Conservation (phyloP, 768 basidiomycete species). For the Tricholoma flavovirens region DNA sequence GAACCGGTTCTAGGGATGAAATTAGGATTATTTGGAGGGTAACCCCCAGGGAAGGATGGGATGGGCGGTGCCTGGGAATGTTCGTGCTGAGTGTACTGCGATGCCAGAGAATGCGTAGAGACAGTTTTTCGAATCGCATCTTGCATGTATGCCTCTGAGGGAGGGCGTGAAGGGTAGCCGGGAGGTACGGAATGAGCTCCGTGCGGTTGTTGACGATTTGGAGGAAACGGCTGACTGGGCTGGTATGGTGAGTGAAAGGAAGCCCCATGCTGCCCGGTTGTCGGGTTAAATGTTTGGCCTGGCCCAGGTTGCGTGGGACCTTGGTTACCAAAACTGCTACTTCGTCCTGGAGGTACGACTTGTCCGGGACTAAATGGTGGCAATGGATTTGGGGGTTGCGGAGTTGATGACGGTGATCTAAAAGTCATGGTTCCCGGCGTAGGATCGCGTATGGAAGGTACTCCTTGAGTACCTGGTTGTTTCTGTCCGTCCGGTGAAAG, state of each 20-base stretch:
- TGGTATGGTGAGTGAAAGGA: slow-evolving; percentile 13
- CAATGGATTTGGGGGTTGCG: slow-evolving; percentile 25
- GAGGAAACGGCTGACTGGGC: slow-evolving; percentile 11
- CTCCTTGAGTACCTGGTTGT: slow-evolving; percentile 21
- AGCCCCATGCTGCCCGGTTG: slow-evolving; percentile 8
- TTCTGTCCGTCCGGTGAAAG: slow-evolving; percentile 25
- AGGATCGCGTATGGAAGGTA: slow-evolving; percentile 20
- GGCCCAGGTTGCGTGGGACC: slow-evolving; percentile 10
- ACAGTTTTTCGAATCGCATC: slow-evolving; percentile 42
- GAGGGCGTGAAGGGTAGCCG: slow-evolving; percentile 29
- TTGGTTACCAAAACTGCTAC: slow-evolving; percentile 9
- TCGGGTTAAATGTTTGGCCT: slow-evolving; percentile 6
- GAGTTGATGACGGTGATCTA: slow-evolving; percentile 20
- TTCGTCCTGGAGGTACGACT: slow-evolving; percentile 1
- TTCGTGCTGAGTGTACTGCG: slow-evolving; percentile 45
- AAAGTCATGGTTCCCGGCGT: slow-evolving; percentile 14
- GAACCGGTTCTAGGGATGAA: slow-evolving; percentile 34
- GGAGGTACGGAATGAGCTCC: slow-evolving; percentile 7
- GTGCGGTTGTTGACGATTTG: slow-evolving; percentile 14
- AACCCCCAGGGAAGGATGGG: slow-evolving; percentile 35
- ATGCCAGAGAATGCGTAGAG: slow-evolving; percentile 54
- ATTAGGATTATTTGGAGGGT: slow-evolving; percentile 23
- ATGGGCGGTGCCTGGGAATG: slow-evolving; percentile 34
- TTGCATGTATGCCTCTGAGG: slow-evolving; percentile 40
- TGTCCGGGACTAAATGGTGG: slow-evolving; percentile 20